Conservation (phyloP, 352 stramenopile genomes). For the Globisporangium recalcitrans region DNA sequence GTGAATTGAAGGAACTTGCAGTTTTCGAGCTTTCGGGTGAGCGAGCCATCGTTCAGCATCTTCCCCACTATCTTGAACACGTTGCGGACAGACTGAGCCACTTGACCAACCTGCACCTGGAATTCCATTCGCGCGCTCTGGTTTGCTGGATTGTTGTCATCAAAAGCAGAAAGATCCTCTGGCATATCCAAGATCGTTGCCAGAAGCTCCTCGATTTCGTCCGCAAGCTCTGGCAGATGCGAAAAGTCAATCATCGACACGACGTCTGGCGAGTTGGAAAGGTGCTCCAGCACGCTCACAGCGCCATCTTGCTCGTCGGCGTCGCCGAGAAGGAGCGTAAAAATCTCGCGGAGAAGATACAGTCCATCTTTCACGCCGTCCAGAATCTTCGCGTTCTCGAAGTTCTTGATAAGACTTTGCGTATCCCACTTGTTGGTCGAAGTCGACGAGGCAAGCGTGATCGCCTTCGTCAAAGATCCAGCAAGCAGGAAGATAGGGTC, state of each 20-base stretch:
- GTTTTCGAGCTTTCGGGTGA: slow-evolving; percentile 44
- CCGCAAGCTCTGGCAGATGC: slow-evolving; percentile 47
- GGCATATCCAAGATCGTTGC: slow-evolving; percentile 76
- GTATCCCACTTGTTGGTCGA: slow-evolving; percentile 43
- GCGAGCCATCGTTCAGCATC: slow-evolving; percentile 48
- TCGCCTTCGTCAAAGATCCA: slow-evolving; percentile 61
- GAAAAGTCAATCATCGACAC: slow-evolving; percentile 54
- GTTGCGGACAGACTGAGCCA: slow-evolving; percentile 47
- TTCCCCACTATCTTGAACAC: slow-evolving; percentile 45
- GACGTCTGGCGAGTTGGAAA: slow-evolving; percentile 54
- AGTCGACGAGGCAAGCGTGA: slow-evolving; percentile 53
- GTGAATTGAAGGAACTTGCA: slow-evolving; percentile 63
- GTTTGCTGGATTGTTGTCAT: slow-evolving; percentile 25
- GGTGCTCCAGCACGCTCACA: slow-evolving; percentile 55
- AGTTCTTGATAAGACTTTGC: slow-evolving; percentile 46
- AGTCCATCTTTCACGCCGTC: slow-evolving; percentile 57
- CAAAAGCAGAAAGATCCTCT: slow-evolving; percentile 57
- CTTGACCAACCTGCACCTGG: slow-evolving; percentile 59
- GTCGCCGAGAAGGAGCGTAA: slow-evolving; percentile 60
- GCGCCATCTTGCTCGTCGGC: slow-evolving; percentile 38
- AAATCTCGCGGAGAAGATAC: slow-evolving; percentile 58
- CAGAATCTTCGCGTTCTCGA: slow-evolving; percentile 54
- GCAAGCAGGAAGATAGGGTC: slow-evolving; percentile 80
- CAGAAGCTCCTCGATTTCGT: slow-evolving; percentile 72
- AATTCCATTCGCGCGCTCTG: slow-evolving; percentile 57